A percentile compares a stretch with the other conserved stretches of the same genome.
Conservation (phyloP, 768 basidiomycete genomes). For the Termitomyces sp. region DNA sequence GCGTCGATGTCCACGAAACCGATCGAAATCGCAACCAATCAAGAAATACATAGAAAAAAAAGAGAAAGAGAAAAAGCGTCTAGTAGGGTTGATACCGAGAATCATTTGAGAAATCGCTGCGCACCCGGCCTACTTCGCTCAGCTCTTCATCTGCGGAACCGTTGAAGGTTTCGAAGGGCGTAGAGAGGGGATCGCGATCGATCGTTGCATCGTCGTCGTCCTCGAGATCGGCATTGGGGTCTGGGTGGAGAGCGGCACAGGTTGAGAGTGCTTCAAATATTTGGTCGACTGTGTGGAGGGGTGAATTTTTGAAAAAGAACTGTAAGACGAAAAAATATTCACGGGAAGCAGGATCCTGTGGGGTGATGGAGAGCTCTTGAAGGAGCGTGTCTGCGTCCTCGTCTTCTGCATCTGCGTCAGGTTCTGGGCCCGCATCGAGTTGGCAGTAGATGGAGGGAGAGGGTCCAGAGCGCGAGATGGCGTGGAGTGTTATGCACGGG, state of each 20-base stretch:
- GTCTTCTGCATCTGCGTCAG: conserved; percentile 19
- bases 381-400: conserved; percentile 46
- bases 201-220: conserved; percentile 38
- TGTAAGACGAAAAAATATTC: conserved; percentile 25
- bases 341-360: conserved; percentile 58
- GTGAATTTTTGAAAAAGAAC: background rate
- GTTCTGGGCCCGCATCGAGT: conserved; percentile 65
- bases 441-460: conserved; percentile 89
- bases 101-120: conserved; percentile 81
- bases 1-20: background rate
- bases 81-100: conserved; percentile 85
- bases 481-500: conserved; percentile 90
- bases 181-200: conserved; percentile 35
- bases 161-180: conserved; percentile 49
- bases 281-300: conserved; percentile 54
- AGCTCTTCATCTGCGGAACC: conserved; percentile 68
- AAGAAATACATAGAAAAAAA: background rate
- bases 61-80: conserved; percentile 32
- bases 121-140: conserved; percentile 89
- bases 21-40: background rate
- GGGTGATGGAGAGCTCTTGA: conserved; percentile 80
- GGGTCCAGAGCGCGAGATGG: conserved; percentile 69
- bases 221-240: conserved; percentile 37
- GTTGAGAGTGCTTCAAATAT: conserved; percentile 86
- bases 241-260: conserved; percentile 86